A percentile compares a stretch with the other conserved stretches of the same genome.
Evolutionary conservation across 208 protist species (phyloP).

Genomic region (Trypanosoma scelopori): DNA sequence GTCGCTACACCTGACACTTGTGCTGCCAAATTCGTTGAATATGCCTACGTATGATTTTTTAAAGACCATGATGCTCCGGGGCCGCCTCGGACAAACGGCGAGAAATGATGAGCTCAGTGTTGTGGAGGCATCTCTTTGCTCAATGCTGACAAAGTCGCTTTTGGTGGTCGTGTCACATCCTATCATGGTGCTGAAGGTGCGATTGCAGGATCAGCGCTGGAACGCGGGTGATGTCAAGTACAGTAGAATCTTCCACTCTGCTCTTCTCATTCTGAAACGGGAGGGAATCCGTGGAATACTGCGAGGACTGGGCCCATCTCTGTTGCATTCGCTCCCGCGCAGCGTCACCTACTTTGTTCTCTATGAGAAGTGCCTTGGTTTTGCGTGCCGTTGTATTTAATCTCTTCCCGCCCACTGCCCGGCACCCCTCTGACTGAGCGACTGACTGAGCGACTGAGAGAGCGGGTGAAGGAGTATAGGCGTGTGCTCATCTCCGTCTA

Average conservation of each 20-base stretch:
- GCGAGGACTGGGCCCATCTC: conserved; percentile 61
- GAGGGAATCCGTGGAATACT: conserved; percentile 70
- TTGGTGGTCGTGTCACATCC: conserved; percentile 76
- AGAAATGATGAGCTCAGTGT: conserved; percentile 44
- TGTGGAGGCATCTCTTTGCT: conserved; percentile 72
- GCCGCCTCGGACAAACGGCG: neutral
- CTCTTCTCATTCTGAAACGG: conserved; percentile 52
- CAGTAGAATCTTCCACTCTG: conserved; percentile 39
- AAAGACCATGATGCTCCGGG: conserved; percentile 53
- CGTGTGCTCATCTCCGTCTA: neutral
- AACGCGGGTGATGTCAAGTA: conserved; percentile 60
- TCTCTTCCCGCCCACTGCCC: neutral
- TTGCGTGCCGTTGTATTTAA: conserved; percentile 27
- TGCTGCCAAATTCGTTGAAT: conserved; percentile 73
- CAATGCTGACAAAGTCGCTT: conserved; percentile 60
- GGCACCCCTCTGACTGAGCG: no score
- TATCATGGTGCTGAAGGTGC: conserved; percentile 66
- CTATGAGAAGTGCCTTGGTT: conserved; percentile 73
- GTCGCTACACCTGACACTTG: conserved; percentile 70
- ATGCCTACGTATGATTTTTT: conserved; percentile 83
- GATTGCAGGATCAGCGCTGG: conserved; percentile 82
- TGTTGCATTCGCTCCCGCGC: conserved; percentile 78
- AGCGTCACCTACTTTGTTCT: conserved; percentile 69
- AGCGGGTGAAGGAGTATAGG: no score
- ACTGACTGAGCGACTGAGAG: no score